These are phyloP conservation scores for Volvariella volvacea DNA, from an alignment of 1,284 basidiomycete genomes.

Conservation along the genomic window DNA sequence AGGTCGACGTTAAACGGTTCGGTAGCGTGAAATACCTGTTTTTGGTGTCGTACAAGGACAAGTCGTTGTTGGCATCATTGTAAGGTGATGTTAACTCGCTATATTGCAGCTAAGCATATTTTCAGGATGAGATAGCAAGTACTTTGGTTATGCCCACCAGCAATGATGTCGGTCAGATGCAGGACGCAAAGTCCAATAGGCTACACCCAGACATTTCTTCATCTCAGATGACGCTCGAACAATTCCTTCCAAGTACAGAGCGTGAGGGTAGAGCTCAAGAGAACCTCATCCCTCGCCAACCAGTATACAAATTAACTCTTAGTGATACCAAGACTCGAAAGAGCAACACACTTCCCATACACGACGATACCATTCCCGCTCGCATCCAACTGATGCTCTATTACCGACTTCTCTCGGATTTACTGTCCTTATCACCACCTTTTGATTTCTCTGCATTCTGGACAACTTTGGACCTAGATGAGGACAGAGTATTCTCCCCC, in stretches of 20 bases:
- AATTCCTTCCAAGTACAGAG: too few relatives aligned
- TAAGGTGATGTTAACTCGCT: constrained; percentile 6
- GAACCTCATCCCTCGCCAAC: too few relatives aligned
- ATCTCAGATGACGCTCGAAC: too few relatives aligned
- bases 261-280: too few relatives aligned
- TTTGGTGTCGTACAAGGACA: constrained; percentile 24
- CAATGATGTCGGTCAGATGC: background rate
- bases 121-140: constrained; percentile 12
- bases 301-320: constrained; percentile 34
- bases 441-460: constrained; percentile 57
- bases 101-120: background rate
- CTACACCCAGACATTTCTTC: too few relatives aligned
- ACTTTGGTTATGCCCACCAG: background rate
- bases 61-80: constrained; percentile 24
- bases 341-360: constrained; percentile 44
- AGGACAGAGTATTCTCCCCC: constrained; percentile 41
- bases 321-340: constrained; percentile 76
- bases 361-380: constrained; percentile 57
- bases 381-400: constrained; percentile 85
- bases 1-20: background rate
- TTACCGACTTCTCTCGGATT: constrained; percentile 57
- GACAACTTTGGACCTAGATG: constrained; percentile 40
- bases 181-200: too few relatives aligned
- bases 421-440: constrained; percentile 34
- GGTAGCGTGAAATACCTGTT: constrained; percentile 26